These are phyloP conservation scores for Solioccasus polychromus DNA, from an alignment of 768 basidiomycete genomes.

Conservation along the genomic window DNA sequence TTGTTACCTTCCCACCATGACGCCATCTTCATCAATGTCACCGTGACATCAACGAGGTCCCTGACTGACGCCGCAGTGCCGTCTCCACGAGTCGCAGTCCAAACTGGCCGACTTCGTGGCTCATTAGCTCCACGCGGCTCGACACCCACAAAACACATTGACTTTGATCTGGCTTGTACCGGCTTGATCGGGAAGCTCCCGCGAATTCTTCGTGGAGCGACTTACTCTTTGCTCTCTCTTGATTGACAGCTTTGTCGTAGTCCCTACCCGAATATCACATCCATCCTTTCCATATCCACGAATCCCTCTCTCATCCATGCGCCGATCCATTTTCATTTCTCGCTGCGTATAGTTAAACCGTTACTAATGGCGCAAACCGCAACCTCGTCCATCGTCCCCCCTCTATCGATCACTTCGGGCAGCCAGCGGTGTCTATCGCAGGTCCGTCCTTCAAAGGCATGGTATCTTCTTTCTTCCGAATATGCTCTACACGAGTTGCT, in stretches of 20 bases:
- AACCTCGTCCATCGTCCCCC: neutral
- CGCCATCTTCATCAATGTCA: conserved; percentile 8
- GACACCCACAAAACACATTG: conserved; percentile 20
- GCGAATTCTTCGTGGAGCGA: neutral
- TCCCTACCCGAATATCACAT: no score
- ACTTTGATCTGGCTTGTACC: no score
- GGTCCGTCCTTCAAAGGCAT: neutral
- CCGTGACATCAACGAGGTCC: conserved; percentile 5
- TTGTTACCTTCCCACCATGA: no score
- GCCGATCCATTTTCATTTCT: conserved; percentile 4
- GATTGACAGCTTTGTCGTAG: no score
- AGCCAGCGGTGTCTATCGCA: neutral
- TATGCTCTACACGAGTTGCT: no score
- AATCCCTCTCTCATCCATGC: neutral
- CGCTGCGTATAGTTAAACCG: neutral
- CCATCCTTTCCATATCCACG: conserved; percentile 1
- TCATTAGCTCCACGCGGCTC: neutral
- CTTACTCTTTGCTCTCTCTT: no score
- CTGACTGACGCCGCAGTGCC: conserved; percentile 29
- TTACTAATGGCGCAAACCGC: conserved; percentile 10
- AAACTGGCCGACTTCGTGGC: no score
- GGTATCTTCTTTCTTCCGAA: neutral
- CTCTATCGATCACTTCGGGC: conserved; percentile 5
- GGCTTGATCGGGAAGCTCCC: neutral
- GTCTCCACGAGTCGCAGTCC: conserved; percentile 15